phyloP scores from a whole-genome alignment of 2,329 filamentous ascomycete species.

The Leptographium procerum region DNA sequence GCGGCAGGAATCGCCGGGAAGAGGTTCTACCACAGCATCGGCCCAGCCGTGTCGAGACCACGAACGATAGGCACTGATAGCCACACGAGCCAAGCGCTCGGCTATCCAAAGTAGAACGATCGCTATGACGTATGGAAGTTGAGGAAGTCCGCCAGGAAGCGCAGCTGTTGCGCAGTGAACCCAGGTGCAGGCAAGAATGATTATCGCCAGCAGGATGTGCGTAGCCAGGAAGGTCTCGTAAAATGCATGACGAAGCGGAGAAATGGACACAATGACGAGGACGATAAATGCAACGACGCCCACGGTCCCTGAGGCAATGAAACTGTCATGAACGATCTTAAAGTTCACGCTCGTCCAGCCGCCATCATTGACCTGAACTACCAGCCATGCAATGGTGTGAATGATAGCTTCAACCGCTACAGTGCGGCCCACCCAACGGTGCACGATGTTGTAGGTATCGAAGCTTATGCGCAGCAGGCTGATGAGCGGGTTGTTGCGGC shows the following conservation, averaged over 20 bases:
- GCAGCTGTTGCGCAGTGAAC: constrained; percentile 62
- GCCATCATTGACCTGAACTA: constrained; percentile 55
- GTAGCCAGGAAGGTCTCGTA: constrained; percentile 92
- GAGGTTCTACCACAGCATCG: constrained; percentile 52
- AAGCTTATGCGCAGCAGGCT: constrained; percentile 74
- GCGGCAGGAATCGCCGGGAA: constrained; percentile 58
- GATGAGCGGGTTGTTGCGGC: constrained; percentile 90
- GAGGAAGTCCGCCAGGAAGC: constrained; percentile 54
- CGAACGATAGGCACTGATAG: constrained; percentile 55
- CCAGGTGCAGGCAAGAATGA: constrained; percentile 62
- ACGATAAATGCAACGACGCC: constrained; percentile 50
- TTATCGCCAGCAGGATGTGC: constrained; percentile 65
- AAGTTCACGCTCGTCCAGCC: constrained; percentile 48
- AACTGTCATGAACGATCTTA: constrained; percentile 45
- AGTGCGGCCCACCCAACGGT: constrained; percentile 72
- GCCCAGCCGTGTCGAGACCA: constrained; percentile 48
- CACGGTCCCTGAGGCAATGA: constrained; percentile 45
- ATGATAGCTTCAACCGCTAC: constrained; percentile 57
- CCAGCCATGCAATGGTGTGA: constrained; percentile 62
- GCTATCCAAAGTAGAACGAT: constrained; percentile 66
- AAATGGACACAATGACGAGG: constrained; percentile 59
- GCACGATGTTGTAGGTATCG: constrained; percentile 88
- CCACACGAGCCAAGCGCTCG: constrained; percentile 50
- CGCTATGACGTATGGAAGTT: constrained; percentile 63
- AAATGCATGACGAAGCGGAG: constrained; percentile 80